A percentile compares a stretch with the other conserved stretches of the same genome.
Conservation (phyloP, 768 basidiomycete genomes). For the Termitomyces sp. region DNA sequence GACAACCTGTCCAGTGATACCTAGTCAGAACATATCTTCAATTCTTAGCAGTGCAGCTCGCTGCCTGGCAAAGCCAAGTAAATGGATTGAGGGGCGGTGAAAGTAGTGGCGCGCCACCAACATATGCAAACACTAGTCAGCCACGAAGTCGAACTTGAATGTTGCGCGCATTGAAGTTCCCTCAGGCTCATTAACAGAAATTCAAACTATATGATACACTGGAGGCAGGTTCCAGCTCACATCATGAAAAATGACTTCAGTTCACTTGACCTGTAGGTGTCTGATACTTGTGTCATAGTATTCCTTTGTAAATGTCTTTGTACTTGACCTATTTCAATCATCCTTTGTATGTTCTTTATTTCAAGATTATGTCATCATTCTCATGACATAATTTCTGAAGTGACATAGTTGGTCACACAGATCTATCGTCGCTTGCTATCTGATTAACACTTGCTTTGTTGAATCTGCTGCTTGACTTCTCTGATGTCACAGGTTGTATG, state of each 20-base stretch:
- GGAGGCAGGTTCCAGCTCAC: neutral
- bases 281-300: neutral
- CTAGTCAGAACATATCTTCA: no score
- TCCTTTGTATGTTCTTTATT: neutral
- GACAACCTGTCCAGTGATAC: no score
- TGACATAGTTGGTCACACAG: neutral
- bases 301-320: neutral
- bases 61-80: no score
- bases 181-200: no score
- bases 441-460: neutral
- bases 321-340: neutral
- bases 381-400: neutral
- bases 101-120: no score
- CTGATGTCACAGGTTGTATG: neutral
- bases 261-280: neutral
- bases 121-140: no score
- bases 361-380: neutral
- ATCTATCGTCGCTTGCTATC: neutral
- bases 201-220: no score
- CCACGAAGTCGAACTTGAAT: no score
- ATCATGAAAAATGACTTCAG: neutral
- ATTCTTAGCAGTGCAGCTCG: no score
- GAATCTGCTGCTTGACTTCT: neutral
- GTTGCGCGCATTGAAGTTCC: no score
- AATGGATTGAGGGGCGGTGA: no score